Percentiles rank a stretch among this genome's conserved stretches.
phyloP scores from a whole-genome alignment of 2,329 filamentous ascomycete genomes.

The Botryotinia globosa region DNA sequence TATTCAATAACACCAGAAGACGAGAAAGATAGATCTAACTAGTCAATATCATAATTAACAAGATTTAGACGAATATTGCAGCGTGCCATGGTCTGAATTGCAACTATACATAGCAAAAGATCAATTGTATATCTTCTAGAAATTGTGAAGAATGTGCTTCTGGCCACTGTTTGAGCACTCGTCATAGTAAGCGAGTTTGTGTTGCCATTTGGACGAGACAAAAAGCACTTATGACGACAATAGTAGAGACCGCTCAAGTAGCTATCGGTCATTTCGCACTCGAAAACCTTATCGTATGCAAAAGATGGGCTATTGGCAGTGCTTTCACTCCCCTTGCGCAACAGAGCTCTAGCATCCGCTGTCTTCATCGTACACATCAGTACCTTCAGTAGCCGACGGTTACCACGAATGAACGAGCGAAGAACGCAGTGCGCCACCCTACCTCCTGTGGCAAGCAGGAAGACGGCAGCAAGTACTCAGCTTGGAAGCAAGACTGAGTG shows the following conservation, averaged over 20 bases:
- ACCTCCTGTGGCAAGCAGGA: no score
- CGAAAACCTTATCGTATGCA: background rate
- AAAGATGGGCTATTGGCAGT: background rate
- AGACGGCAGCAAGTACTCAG: no score
- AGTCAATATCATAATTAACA: background rate
- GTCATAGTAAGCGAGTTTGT: background rate
- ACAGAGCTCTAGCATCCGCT: background rate
- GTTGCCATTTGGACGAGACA: background rate
- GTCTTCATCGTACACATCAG: background rate
- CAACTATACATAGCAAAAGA: background rate
- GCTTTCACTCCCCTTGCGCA: background rate
- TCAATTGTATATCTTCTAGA: no score
- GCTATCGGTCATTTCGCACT: background rate
- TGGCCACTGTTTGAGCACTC: background rate
- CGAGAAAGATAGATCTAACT: background rate
- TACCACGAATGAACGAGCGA: no score
- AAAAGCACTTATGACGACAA: background rate
- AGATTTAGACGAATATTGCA: background rate
- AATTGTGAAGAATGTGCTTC: background rate
- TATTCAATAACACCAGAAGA: background rate
- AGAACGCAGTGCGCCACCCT: no score
- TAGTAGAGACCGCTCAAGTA: background rate
- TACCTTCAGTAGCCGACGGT: no score
- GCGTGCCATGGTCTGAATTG: background rate
- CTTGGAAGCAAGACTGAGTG: no score